Percentiles rank a stretch among this genome's conserved stretches.
Evolutionary conservation across 2,329 filamentous ascomycete species (phyloP).

Genomic region (Paracoccidioides brasiliensis): DNA sequence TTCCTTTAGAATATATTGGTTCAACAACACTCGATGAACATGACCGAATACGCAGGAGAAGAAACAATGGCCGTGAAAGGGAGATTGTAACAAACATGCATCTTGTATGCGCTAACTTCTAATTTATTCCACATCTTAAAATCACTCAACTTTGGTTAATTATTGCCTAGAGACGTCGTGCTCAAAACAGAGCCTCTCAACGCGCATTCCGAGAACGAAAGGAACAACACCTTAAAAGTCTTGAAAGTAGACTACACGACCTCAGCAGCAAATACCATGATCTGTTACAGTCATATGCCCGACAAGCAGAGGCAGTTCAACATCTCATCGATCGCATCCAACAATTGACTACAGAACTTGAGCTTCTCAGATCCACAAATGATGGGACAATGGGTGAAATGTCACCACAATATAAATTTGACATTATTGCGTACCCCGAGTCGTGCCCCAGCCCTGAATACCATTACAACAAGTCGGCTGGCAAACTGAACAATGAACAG

Average conservation of each 20-base stretch:
- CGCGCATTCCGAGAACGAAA: slow-evolving; percentile 80
- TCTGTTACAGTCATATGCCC: slow-evolving; percentile 20
- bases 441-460: slow-evolving; percentile 13
- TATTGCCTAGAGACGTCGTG: slow-evolving; percentile 64
- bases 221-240: slow-evolving; percentile 72
- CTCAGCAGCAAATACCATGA: slow-evolving; percentile 29
- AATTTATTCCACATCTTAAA: neutral
- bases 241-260: slow-evolving; percentile 65
- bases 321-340: slow-evolving; percentile 17
- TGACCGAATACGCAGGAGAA: slow-evolving; percentile 13
- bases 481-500: slow-evolving; percentile 15
- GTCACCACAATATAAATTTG: slow-evolving; percentile 16
- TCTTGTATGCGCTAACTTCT: slow-evolving; percentile 12
- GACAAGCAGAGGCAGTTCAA: slow-evolving; percentile 19
- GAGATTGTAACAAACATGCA: slow-evolving; percentile 19
- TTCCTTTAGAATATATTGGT: slow-evolving; percentile 16
- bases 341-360: slow-evolving; percentile 16
- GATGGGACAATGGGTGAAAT: slow-evolving; percentile 14
- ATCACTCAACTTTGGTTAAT: slow-evolving; percentile 1
- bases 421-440: slow-evolving; percentile 16
- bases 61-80: slow-evolving; percentile 14
- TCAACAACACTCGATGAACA: slow-evolving; percentile 14
- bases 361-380: slow-evolving; percentile 10
- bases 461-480: slow-evolving; percentile 15
- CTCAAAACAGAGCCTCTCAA: slow-evolving; percentile 76